A percentile compares a stretch with the other conserved stretches of the same genome.
These are phyloP conservation scores for Nakazawaea pomicola DNA, from an alignment of 805 yeast species.

Conservation along the genomic window DNA sequence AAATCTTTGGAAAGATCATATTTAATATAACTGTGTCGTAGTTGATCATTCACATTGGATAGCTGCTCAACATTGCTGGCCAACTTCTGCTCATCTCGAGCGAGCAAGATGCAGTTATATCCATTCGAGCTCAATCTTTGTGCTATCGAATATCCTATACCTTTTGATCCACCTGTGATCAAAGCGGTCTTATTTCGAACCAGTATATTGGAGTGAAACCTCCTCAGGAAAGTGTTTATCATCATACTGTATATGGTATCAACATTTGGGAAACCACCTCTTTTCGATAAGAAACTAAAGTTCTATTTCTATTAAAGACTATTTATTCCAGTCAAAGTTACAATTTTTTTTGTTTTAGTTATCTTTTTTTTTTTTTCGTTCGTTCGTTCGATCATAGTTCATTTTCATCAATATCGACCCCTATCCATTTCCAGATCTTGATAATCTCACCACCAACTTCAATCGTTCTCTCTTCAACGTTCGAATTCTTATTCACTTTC, in stretches of 20 bases:
- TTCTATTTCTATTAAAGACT: too few relatives aligned
- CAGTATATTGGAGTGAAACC: too few relatives aligned
- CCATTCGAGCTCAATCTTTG: conserved; percentile 44
- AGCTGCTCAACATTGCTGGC: conserved; percentile 18
- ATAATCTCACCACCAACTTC: conserved; percentile 86
- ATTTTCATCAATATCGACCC: conserved; percentile 8
- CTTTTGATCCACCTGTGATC: conserved; percentile 67
- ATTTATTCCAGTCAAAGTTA: not conserved
- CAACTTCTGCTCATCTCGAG: conserved; percentile 40
- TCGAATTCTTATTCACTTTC: conserved; percentile 59
- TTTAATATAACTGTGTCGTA: conserved; percentile 27
- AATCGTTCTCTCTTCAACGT: conserved; percentile 53
- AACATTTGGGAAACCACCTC: too few relatives aligned
- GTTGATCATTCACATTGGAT: conserved; percentile 10
- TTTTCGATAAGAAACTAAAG: too few relatives aligned
- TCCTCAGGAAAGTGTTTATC: too few relatives aligned
- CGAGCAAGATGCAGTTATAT: conserved; percentile 43
- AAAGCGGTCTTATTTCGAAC: conserved; percentile 39
- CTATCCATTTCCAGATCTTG: conserved; percentile 84
- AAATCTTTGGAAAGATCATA: conserved; percentile 27
- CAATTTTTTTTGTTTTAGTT: not conserved
- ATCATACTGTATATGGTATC: too few relatives aligned
- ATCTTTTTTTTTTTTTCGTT: too few relatives aligned
- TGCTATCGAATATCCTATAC: conserved; percentile 61
- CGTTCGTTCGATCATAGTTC: conserved; percentile 4